Evolutionary conservation across 441 rosid genomes (phyloP).

Genomic region (Aleurites moluccanus): DNA sequence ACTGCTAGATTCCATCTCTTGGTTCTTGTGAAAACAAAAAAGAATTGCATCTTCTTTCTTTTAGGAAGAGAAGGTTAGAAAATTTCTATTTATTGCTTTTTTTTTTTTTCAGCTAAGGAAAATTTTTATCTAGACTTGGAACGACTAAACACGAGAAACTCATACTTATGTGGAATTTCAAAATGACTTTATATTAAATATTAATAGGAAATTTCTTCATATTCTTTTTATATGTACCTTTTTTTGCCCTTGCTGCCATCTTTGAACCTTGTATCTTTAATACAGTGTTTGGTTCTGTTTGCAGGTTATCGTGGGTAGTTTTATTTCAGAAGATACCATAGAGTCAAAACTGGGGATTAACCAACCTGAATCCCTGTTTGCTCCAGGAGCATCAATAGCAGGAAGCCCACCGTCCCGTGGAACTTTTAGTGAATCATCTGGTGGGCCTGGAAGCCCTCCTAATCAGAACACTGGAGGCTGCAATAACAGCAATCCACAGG

Average conservation of each 20-base stretch:
- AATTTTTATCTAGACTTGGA: too few species aligned
- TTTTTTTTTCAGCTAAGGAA: too few species aligned
- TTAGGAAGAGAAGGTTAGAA: too few species aligned
- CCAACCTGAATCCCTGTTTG: conserved; percentile 25
- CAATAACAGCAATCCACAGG: conserved; percentile 21
- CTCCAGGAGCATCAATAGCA: conserved; percentile 18
- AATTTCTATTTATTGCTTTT: too few species aligned
- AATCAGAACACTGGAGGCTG: conserved; percentile 27
- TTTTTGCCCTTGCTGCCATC: neutral
- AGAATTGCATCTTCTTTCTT: too few species aligned
- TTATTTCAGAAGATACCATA: conserved; percentile 28
- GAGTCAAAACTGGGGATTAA: conserved; percentile 20
- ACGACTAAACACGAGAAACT: too few species aligned
- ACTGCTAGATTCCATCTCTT: too few species aligned
- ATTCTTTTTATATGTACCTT: neutral
- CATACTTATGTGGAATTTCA: too few species aligned
- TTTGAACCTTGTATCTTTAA: neutral
- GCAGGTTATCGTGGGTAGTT: conserved; percentile 40
- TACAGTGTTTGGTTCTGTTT: neutral
- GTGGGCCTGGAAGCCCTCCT: conserved; percentile 32
- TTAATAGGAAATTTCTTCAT: neutral
- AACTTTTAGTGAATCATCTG: conserved; percentile 30
- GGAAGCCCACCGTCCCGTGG: conserved; percentile 38
- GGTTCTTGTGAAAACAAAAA: too few species aligned
- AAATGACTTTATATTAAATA: neutral